These are phyloP conservation scores for Ganoderma lucidum DNA, from an alignment of 1,284 basidiomycete species.

Conservation along the genomic window DNA sequence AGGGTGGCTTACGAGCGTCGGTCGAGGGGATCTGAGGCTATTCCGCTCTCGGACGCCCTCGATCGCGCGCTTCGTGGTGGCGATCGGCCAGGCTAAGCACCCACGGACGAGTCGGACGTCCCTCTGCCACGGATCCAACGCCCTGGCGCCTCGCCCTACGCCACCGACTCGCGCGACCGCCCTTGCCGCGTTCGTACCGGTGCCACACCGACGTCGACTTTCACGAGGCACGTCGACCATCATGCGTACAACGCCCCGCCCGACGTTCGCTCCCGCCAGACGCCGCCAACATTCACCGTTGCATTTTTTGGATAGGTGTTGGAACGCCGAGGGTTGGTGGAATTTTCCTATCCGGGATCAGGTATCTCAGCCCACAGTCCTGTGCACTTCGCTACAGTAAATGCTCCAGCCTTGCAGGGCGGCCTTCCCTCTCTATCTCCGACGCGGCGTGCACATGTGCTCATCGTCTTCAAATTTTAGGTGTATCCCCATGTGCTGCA, in stretches of 20 bases:
- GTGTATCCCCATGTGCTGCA: neutral
- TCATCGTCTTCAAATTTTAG: neutral
- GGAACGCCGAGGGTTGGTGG: neutral
- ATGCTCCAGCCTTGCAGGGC: neutral
- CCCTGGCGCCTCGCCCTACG: neutral
- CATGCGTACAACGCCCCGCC: neutral
- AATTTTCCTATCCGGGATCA: conserved; percentile 3
- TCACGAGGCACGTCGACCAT: neutral
- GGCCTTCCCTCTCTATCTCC: neutral
- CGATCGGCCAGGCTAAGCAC: neutral
- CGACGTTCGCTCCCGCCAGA: neutral
- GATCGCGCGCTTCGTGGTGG: neutral
- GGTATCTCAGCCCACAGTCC: neutral
- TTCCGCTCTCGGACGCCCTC: neutral
- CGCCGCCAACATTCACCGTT: neutral
- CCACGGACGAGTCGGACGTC: neutral
- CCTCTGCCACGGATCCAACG: no score
- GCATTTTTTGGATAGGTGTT: neutral
- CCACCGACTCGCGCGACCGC: neutral
- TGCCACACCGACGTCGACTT: neutral
- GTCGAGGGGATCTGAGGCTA: neutral
- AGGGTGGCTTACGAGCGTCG: neutral
- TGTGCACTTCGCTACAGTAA: neutral
- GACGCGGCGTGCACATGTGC: neutral
- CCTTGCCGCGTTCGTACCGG: neutral